phyloP scores from a whole-genome alignment of 2,329 filamentous ascomycete genomes.

The Neonectria hederae region DNA sequence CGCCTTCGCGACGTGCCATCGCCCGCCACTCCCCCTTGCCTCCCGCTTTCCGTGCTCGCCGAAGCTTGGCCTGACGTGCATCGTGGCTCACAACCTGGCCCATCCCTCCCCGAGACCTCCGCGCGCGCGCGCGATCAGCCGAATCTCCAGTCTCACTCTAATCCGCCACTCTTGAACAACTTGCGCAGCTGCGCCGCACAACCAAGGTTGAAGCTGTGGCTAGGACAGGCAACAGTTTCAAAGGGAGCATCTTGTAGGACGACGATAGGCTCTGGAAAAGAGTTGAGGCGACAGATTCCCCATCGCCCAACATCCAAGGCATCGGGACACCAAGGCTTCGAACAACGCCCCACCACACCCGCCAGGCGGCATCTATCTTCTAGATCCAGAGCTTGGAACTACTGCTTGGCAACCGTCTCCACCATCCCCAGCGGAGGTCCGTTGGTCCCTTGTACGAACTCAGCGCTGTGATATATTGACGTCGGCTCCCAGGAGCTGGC shows the following conservation, averaged over 20 bases:
- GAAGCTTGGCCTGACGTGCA: constrained; percentile 2
- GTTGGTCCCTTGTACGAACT: constrained; percentile 9
- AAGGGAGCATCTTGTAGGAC: not conserved
- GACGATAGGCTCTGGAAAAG: not conserved
- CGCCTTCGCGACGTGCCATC: constrained; percentile 22
- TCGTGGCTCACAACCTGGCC: not conserved
- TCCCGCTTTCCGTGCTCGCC: not conserved
- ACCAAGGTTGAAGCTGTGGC: constrained; percentile 12
- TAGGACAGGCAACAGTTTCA: constrained; percentile 13
- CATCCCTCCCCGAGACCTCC: not conserved
- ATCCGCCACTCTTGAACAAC: constrained; percentile 19
- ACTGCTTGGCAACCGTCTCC: constrained; percentile 1
- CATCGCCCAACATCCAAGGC: not conserved
- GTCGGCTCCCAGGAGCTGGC: constrained; percentile 33
- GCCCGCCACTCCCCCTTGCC: constrained; percentile 8
- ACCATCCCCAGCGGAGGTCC: constrained; percentile 1
- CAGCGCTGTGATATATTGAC: constrained; percentile 40
- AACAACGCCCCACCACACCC: constrained; percentile 7
- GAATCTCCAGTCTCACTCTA: constrained; percentile 10
- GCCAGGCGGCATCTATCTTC: constrained; percentile 11
- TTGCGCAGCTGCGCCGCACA: constrained; percentile 14
- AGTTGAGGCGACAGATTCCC: not conserved
- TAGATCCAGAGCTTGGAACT: not conserved
- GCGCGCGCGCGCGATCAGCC: constrained; percentile 2
- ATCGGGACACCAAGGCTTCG: constrained; percentile 7